These are phyloP conservation scores for Candida anutae DNA, from an alignment of 1,139 yeast species.

Conservation along the genomic window DNA sequence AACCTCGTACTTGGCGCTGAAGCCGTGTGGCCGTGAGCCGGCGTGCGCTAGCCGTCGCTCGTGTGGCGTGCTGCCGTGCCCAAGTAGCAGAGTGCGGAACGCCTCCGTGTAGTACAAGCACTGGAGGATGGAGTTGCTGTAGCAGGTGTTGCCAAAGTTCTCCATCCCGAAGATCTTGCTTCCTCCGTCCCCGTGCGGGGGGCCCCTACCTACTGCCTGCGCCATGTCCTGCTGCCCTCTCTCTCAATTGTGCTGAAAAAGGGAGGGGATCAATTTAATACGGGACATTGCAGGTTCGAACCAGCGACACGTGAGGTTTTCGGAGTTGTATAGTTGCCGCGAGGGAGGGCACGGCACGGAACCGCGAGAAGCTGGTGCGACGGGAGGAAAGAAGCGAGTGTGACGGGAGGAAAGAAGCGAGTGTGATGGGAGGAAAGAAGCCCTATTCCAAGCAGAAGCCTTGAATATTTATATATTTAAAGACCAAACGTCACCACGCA, in stretches of 20 bases:
- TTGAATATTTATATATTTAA: too few relatives aligned
- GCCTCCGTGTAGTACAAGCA: slow-evolving; percentile 70
- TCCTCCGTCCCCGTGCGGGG: slow-evolving; percentile 56
- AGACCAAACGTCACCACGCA: too few relatives aligned
- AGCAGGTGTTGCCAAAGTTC: slow-evolving; percentile 92
- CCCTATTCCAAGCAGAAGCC: background rate
- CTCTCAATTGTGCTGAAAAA: too few relatives aligned
- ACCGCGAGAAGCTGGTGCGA: too few relatives aligned
- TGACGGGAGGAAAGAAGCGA: background rate
- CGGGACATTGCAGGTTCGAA: too few relatives aligned
- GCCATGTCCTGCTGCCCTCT: too few relatives aligned
- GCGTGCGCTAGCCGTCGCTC: slow-evolving; percentile 30
- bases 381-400: too few relatives aligned
- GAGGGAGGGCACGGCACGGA: too few relatives aligned
- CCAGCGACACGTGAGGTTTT: too few relatives aligned
- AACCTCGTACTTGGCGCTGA: slow-evolving; percentile 39
- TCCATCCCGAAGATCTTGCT: slow-evolving; percentile 86
- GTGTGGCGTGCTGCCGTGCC: slow-evolving; percentile 26
- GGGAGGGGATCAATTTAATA: too few relatives aligned
- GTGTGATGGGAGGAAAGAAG: background rate
- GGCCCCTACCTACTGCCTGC: slow-evolving; percentile 1
- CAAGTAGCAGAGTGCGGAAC: slow-evolving; percentile 52
- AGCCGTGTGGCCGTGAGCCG: slow-evolving; percentile 40
- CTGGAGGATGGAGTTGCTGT: slow-evolving; percentile 87
- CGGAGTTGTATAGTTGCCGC: too few relatives aligned